Base-by-base conservation (phyloP, 305 asterid genomes). In the Fraxinus floribunda region DNA sequence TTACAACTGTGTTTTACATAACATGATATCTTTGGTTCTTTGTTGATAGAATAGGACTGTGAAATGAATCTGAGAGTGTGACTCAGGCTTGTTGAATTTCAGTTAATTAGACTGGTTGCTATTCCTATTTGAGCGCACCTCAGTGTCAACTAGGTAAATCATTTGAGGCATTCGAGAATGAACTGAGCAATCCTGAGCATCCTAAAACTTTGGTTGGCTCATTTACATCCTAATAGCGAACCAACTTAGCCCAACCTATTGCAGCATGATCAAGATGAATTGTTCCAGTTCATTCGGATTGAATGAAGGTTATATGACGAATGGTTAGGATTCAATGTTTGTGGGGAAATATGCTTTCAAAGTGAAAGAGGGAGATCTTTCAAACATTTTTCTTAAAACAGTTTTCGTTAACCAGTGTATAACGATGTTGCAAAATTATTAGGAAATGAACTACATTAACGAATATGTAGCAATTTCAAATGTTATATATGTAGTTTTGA, bases 401-500 rank as follows among this genome's bases (percentile, higher is more conserved):
- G 9, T 10, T 68, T 68, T 68, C 10, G 7, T 68, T 68, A 68
- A 29, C 71, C n/a, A 22, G 16, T 62, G 72, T 62, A 9, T 11
- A 68, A 26, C 7, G 20, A 9, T 68, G 13, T 68, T 24, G 38
- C 35, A 68, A 68, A 68, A 29, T 68, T 68, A 11, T 29, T 68
- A 10, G 20, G 38, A 68, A 68, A 13, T 68, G 4, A 68, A 29
- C 75, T 68, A 13, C 20, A 29, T 68, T 68, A 29, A 26, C 0
- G 2, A 41, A 16, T 34, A 22, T 71, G 16, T 60, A 81, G 75
- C 44, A 8, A 81, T 22, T 74, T 79, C 22, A 73, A 38, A 36
- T 71, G 30, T 57, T 15, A 4, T 71, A 79, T 62, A 22, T 60
- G 24, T 49, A 46, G 52, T 76, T 78, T 55, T 76, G 80, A 76